phyloP scores from a whole-genome alignment of 2,329 filamentous ascomycete genomes.

The Tolypocladium sp. region DNA sequence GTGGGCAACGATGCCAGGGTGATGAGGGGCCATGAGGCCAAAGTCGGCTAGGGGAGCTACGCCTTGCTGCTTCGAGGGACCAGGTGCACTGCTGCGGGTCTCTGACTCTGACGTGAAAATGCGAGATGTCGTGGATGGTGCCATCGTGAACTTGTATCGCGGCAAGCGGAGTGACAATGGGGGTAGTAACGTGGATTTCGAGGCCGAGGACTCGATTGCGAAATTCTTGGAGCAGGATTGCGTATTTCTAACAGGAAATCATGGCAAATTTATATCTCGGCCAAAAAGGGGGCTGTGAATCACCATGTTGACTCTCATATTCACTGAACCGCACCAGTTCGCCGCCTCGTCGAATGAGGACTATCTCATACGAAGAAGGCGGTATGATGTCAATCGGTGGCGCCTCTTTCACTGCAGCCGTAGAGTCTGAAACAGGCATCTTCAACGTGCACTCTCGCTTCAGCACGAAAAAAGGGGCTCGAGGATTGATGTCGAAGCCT shows the following conservation, averaged over 20 bases:
- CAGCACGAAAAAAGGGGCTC: too few relatives aligned
- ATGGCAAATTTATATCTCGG: neutral
- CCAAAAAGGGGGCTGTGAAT: neutral
- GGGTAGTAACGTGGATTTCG: too few relatives aligned
- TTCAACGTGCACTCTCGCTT: too few relatives aligned
- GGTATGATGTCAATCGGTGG: neutral
- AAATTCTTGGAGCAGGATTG: neutral
- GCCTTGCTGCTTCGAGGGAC: neutral
- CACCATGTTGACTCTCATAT: neutral
- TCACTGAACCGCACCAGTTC: neutral
- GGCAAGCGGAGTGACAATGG: too few relatives aligned
- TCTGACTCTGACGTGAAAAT: neutral
- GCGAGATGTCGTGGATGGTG: neutral
- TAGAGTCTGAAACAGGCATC: too few relatives aligned
- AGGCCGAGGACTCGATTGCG: too few relatives aligned
- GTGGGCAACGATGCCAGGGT: neutral
- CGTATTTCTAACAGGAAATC: neutral
- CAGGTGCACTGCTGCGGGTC: neutral
- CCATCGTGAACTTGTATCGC: neutral
- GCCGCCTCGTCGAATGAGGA: neutral
- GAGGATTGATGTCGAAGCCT: too few relatives aligned
- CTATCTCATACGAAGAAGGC: neutral
- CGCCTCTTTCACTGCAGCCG: too few relatives aligned
- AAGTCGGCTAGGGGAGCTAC: neutral
- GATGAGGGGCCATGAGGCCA: neutral